These are phyloP conservation scores for Rutidosis leptorrhynchoides DNA, from an alignment of 129 eudicot genomes.

Conservation along the genomic window DNA sequence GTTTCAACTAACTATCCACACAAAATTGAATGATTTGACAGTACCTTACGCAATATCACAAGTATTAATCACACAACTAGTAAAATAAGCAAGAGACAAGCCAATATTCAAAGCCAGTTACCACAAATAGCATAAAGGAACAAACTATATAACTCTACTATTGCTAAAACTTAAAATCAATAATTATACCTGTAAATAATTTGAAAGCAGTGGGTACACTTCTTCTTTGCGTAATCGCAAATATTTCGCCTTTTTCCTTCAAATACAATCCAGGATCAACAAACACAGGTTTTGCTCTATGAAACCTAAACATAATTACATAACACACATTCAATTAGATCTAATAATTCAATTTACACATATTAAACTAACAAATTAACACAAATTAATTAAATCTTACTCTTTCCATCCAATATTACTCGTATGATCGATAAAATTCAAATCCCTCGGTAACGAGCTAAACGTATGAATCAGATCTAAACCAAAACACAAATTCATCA, in stretches of 20 bases:
- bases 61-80: not conserved
- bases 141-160: not conserved
- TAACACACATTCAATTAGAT: constrained; percentile 16
- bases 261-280: constrained; percentile 84
- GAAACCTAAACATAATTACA: constrained; percentile 39
- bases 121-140: constrained; percentile 18
- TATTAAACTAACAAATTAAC: not conserved
- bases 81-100: constrained; percentile 18
- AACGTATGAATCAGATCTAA: constrained; percentile 79
- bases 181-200: constrained; percentile 68
- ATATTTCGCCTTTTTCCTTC: constrained; percentile 68
- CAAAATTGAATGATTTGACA: not conserved
- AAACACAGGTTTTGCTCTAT: constrained; percentile 74
- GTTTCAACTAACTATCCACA: not conserved
- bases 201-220: constrained; percentile 86
- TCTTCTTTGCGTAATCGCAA: constrained; percentile 61
- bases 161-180: constrained; percentile 14
- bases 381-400: constrained; percentile 41
- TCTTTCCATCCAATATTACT: constrained; percentile 92
- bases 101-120: constrained; percentile 19
- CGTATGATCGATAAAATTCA: constrained; percentile 81
- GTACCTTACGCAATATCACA: constrained; percentile 11
- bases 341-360: not conserved
- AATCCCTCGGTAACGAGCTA: constrained; percentile 64
- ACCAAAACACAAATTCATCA: not conserved